Base-by-base conservation (phyloP, 495 filamentous ascomycete species). In the Neurospora sp. region DNA sequence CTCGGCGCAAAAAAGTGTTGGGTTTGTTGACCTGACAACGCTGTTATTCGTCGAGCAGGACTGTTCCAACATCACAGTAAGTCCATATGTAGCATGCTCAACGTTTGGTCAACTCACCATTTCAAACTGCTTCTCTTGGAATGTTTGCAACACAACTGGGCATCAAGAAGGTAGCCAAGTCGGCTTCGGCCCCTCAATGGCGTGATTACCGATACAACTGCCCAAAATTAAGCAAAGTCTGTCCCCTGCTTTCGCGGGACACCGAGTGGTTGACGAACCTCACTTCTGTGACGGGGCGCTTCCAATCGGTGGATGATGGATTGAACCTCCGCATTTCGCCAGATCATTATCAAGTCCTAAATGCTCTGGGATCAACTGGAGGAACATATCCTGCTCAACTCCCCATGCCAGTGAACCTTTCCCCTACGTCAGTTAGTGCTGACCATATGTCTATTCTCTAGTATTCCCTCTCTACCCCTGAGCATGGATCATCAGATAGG, bases 141-240 rank as follows among this genome's bases (percentile, higher is more conserved):
- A 62, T 31, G 7, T 4, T 0, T 18, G 16, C 44, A 39, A 39
- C 11, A 12, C 12, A 35, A 9, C 6, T 12, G 14, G 92, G 92
- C 87, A 92, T 89, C 83, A 92, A 97, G 94, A 97, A 97, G 91
- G 92, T 90, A 91, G 85, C 91, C 86, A 85, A 81, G 84, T 86
- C 85, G 77, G 84, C 80, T 80, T 74, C 73, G 80, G 82, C 87
- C 83, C 73, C 74, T 86, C 84, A 81, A 81, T 93, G 87, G 86
- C 84, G 81, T 87, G 88, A 88, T 85, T 89, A 91, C 87, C 92
- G 94, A 97, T 97, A 97, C 94, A 92, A 92, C 84, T 93, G 89
- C 91, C 94, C 93, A 79, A 97, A 80, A 97, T 83, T 39, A 86
- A 89, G 72, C 35, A 72, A 40, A 69, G 42, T 40, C 70, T 42